Evolutionary conservation across 2,329 filamentous ascomycete species (phyloP).

Genomic region (Atkinsonella texensis): DNA sequence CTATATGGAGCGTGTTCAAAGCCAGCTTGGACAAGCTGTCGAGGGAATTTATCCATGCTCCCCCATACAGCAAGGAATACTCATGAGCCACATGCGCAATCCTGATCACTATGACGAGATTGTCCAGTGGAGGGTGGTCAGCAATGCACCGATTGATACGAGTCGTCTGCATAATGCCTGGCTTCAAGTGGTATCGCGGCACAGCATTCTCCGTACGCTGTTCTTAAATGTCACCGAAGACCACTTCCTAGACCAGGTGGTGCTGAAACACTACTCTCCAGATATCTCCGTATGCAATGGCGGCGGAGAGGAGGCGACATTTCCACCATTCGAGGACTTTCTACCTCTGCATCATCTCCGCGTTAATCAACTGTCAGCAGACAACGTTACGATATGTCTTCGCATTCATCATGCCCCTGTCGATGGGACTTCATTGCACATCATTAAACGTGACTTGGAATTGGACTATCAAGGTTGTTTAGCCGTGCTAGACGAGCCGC

Average conservation of each 20-base stretch:
- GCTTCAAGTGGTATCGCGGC: constrained; percentile 5
- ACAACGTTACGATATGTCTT: constrained; percentile 13
- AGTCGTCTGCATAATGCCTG: constrained; percentile 7
- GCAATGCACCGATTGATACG: neutral
- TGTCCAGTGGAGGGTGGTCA: neutral
- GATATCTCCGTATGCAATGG: neutral
- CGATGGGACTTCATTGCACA: constrained; percentile 19
- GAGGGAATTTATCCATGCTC: constrained; percentile 27
- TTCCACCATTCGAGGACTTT: neutral
- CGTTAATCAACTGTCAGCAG: neutral
- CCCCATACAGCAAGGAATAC: constrained; percentile 23
- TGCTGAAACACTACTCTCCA: neutral
- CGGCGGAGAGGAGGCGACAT: neutral
- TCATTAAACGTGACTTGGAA: constrained; percentile 3
- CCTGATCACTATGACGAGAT: constrained; percentile 5
- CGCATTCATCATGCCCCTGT: constrained; percentile 23
- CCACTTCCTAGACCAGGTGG: neutral
- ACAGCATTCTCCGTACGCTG: constrained; percentile 4
- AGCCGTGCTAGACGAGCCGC: neutral
- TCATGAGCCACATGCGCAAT: constrained; percentile 18
- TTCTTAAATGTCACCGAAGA: neutral
- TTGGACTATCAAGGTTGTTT: neutral
- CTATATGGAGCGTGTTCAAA: neutral
- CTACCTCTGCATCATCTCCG: neutral
- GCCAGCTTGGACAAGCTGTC: neutral